These are phyloP conservation scores for Ceraceosorus guamensis DNA, from an alignment of 1,284 basidiomycete genomes.

Conservation along the genomic window DNA sequence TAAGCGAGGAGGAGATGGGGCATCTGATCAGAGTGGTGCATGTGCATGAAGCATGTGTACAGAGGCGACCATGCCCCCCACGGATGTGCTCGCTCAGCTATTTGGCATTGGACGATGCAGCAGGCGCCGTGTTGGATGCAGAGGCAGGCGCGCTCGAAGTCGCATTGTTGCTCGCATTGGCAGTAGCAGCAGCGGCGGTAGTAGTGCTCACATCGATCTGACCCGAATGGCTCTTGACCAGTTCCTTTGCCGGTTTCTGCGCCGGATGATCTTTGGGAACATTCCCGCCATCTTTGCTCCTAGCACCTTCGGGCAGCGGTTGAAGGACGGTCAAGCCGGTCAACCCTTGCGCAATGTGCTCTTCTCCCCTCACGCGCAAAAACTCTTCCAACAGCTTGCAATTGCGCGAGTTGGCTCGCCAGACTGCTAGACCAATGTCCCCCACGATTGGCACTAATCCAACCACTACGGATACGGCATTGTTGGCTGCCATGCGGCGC, in stretches of 20 bases:
- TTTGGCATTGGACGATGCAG: no score
- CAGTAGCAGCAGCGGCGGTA: no score
- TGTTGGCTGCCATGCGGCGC: constrained; percentile 64
- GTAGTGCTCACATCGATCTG: no score
- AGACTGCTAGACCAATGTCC: constrained; percentile 66
- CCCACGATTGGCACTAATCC: constrained; percentile 73
- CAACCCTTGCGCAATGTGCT: constrained; percentile 31
- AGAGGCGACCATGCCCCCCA: no score
- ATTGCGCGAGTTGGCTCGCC: constrained; percentile 84
- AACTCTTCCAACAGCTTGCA: constrained; percentile 52
- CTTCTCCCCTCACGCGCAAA: constrained; percentile 27
- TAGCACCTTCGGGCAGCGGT: constrained; percentile 5
- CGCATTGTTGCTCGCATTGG: no score
- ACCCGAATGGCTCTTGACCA: constrained; percentile 5
- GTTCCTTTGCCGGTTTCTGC: constrained; percentile 7
- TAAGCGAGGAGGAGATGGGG: no score
- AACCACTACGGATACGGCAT: constrained; percentile 63
- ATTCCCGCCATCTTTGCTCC: not conserved
- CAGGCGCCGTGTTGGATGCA: no score
- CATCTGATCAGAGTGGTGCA: no score
- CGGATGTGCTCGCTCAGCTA: no score
- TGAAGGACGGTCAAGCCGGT: constrained; percentile 23
- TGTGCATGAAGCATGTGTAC: no score
- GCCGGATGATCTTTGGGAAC: constrained; percentile 5
- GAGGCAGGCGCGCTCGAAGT: no score